phyloP scores from a whole-genome alignment of 495 filamentous ascomycete species.

The Monascus purpureus region DNA sequence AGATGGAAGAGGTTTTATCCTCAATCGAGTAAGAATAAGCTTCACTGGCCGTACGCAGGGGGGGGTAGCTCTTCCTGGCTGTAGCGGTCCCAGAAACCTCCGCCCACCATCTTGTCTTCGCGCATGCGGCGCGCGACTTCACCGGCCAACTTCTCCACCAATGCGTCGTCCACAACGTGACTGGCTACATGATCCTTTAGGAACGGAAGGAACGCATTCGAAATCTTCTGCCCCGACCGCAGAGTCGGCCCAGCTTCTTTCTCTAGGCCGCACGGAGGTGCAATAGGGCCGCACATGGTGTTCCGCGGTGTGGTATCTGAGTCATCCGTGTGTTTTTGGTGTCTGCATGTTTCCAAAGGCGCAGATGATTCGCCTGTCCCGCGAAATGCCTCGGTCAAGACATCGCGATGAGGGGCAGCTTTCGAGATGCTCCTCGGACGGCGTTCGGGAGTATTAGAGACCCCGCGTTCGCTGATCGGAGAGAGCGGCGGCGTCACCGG shows the following conservation, averaged over 20 bases:
- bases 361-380: constrained; percentile 17
- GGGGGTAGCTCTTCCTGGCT: constrained; percentile 28
- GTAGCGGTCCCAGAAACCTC: constrained; percentile 26
- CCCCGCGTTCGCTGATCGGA: constrained; percentile 17
- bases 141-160: constrained; percentile 80
- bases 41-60: constrained; percentile 32
- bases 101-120: constrained; percentile 43
- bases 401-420: constrained; percentile 9
- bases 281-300: constrained; percentile 9
- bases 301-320: constrained; percentile 25
- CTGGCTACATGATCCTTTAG: constrained; percentile 18
- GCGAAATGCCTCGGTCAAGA: constrained; percentile 5
- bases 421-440: constrained; percentile 22
- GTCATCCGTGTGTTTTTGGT: constrained; percentile 12
- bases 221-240: constrained; percentile 13
- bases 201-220: constrained; percentile 25
- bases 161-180: constrained; percentile 66
- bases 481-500: constrained; percentile 32
- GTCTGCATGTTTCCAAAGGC: constrained; percentile 10
- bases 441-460: constrained; percentile 27
- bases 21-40: neutral
- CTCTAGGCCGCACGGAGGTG: constrained; percentile 7
- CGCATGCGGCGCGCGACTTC: constrained; percentile 80
- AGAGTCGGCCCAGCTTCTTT: constrained; percentile 21
- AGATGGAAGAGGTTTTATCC: constrained; percentile 5